Conservation (phyloP, 2,329 filamentous ascomycete species). For the Neonectria magnoliae region DNA sequence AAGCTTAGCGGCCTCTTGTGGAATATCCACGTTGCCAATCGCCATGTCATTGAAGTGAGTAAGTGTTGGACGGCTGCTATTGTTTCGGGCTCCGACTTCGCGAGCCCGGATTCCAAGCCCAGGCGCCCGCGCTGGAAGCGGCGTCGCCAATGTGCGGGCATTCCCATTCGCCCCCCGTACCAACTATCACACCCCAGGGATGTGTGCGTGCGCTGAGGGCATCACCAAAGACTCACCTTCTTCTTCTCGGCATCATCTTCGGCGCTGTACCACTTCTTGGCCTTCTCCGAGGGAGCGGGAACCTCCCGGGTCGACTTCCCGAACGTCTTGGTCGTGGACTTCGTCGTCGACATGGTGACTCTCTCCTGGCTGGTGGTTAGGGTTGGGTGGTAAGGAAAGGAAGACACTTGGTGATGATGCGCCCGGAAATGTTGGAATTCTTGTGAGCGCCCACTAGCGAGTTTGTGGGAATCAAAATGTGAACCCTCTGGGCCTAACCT, state of each 20-base stretch:
- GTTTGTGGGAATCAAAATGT: constrained; percentile 57
- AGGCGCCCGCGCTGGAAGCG: constrained; percentile 20
- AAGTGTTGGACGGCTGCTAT: constrained; percentile 28
- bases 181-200: constrained; percentile 17
- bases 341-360: constrained; percentile 78
- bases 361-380: constrained; percentile 55
- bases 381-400: constrained; percentile 49
- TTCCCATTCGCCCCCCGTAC: constrained; percentile 24
- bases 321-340: constrained; percentile 91
- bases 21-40: constrained; percentile 26
- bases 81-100: constrained; percentile 30
- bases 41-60: constrained; percentile 22
- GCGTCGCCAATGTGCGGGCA: constrained; percentile 21
- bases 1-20: constrained; percentile 17
- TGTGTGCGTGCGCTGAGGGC: constrained; percentile 28
- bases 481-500: constrained; percentile 54
- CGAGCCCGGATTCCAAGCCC: constrained; percentile 24
- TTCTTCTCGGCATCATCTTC: constrained; percentile 89
- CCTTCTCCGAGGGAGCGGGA: constrained; percentile 88
- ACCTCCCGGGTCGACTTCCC: constrained; percentile 95
- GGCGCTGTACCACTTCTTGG: constrained; percentile 98
- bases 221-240: constrained; percentile 79
- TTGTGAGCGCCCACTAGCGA: constrained; percentile 54
- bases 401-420: constrained; percentile 50
- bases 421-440: constrained; percentile 54